phyloP scores from a whole-genome alignment of 1,284 basidiomycete genomes.

The Gymnopus androsaceus region DNA sequence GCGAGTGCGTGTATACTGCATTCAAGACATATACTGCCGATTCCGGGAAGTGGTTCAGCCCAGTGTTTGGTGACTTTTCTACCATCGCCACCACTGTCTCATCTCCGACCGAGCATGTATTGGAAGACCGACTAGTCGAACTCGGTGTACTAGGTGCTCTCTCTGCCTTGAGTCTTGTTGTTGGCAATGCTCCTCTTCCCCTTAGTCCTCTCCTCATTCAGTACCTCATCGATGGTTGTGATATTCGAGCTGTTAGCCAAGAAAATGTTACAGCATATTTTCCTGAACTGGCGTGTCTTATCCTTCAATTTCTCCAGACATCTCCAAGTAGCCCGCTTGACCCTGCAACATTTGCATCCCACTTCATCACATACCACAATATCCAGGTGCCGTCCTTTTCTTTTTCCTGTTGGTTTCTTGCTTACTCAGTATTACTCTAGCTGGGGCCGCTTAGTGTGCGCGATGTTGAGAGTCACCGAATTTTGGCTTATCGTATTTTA shows the following conservation, averaged over 20 bases:
- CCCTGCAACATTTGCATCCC: not conserved
- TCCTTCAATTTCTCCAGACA: no score
- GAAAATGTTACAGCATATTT: not conserved
- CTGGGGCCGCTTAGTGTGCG: not conserved
- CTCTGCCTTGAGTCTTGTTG: no score
- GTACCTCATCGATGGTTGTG: not conserved
- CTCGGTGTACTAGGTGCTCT: no score
- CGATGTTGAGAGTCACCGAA: not conserved
- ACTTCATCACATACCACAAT: slow-evolving; percentile 1
- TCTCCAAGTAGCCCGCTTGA: not conserved
- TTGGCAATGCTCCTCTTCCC: no score
- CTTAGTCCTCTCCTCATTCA: not conserved
- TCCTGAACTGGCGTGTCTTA: no score
- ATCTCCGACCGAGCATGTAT: no score
- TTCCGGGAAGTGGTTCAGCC: no score
- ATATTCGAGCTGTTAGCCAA: not conserved
- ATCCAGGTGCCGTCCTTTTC: not conserved
- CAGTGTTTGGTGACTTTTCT: no score
- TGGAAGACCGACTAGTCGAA: no score
- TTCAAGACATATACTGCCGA: no score
- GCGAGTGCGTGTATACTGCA: no score
- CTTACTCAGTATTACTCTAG: not conserved
- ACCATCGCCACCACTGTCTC: no score
- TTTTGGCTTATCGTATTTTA: not conserved
- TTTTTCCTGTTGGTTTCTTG: not conserved